Base-by-base conservation (phyloP, 2,329 filamentous ascomycete species). In the Chaetomium strumarium region DNA sequence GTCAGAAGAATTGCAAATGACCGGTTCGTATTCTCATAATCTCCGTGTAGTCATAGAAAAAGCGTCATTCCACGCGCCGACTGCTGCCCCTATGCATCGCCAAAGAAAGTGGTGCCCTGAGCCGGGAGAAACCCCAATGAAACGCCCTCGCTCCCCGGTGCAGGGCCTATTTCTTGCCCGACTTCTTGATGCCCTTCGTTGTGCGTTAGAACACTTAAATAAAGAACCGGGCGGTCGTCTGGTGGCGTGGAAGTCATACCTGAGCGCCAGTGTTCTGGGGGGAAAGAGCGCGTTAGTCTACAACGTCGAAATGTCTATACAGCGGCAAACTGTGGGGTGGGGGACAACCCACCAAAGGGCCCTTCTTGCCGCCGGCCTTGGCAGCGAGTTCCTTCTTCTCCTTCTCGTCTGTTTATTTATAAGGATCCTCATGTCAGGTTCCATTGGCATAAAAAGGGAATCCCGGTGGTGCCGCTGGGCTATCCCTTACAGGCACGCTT, bases 131-230 rank as follows among this genome's bases (percentile, higher is more conserved):
- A 44, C 43, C 38, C 16, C 37, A 47, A 54, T 24, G 42, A 42
- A 45, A 47, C 20, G 31, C 39, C n/a, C 34, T 16, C n/a, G 20
- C 31, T 36, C 29, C 44, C n/a, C 33, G 16, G 29, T 8, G 9
- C 1, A 10, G 29, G 7, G 5, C 47, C 74, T 79, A 95, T 85
- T 96, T 95, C 87, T 96, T 96, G 72, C 90, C 91, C 57, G 88
- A 93, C 83, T 96, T 96, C 85, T 96, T 96, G 77, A 97, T 96
- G 58, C 90, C 90, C 74, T 95, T n/a, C 14, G 7, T 17, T 12
- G 19, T 1, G 34, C 34, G 39, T 51, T 48, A 51, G 49, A 10
- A 14, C 30, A 5, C 11, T 7, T 9, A 14, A 2, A 19, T 6
- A 20, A 7, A 30, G 8, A 13, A n/a, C 9, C 10, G 19, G 16